Base-by-base conservation (phyloP, 1,284 basidiomycete species). In the Cryptococcus deneoformans region DNA sequence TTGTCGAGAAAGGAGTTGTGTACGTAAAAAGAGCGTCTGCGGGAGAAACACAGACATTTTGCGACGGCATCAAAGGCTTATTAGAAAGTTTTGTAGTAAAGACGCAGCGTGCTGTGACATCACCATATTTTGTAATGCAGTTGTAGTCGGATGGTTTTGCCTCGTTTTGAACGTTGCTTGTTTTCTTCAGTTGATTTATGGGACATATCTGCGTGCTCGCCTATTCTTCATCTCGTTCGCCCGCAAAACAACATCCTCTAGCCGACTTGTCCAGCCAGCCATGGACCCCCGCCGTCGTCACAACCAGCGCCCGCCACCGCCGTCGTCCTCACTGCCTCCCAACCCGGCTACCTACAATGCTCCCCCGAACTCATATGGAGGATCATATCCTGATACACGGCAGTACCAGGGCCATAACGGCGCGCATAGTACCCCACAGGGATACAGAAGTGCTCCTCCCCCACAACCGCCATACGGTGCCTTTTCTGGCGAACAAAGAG, bases 261-360 rank as follows among this genome's bases (percentile, higher is more conserved):
- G 12, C 11, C 35, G 3, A 43, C 14, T 29, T 40, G 34, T 35
- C 16, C 42, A 14, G 6, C 59, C 29, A 29, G 59, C 39, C 7
- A 66, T 66, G 64, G 64, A 66, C 44, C 64, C 64, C 20, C 51
- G 64, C 37, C 52, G 64, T 24, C 56, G 61, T 7, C 61, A 57
- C 50, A 58, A 60, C 40, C 46, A 55, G 46, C 59, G 52, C 12
- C 12, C 43, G 6, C 53, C 47, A 38, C 35, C 50, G 14, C 51
- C 45, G 24, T 36, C 48, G 5, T 35, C 53, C 6, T 53, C 60
- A 35, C 38, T 29, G 16, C 55, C 54, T 37, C 46, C 54, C 10
- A 43, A 43, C 16, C 57, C 57, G 20, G 14, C 34, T 24, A 35
- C 34, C 10, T 38, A 56, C 16, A 20, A 50, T 8, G 45, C 52